These are phyloP conservation scores for Inonotus obliquus DNA, from an alignment of 1,284 basidiomycete genomes.

Conservation along the genomic window DNA sequence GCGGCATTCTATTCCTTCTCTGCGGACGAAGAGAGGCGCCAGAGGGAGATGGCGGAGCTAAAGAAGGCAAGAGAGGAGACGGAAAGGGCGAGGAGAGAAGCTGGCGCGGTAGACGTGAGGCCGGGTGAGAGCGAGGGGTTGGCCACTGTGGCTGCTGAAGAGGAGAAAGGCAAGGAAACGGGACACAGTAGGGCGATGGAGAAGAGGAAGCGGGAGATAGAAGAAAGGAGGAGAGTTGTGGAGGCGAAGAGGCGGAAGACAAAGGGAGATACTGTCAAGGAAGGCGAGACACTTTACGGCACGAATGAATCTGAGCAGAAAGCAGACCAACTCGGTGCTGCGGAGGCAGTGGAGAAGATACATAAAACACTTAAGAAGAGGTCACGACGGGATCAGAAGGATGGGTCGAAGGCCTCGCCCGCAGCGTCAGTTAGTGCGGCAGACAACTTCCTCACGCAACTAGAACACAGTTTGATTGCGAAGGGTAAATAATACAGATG, in stretches of 20 bases:
- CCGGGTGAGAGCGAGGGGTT: conserved; percentile 68
- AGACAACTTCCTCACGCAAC: conserved; percentile 58
- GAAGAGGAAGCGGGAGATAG: conserved; percentile 75
- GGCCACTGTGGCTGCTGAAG: conserved; percentile 22
- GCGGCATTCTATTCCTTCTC: conserved; percentile 91
- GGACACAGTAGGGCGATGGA: conserved; percentile 59
- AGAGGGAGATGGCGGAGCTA: conserved; percentile 76
- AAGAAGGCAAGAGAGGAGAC: conserved; percentile 68
- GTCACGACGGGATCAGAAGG: conserved; percentile 18
- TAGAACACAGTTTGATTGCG: conserved; percentile 45
- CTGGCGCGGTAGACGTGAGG: conserved; percentile 51
- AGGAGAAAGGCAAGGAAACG: conserved; percentile 17
- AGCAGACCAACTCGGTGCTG: conserved; percentile 44
- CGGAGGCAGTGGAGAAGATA: conserved; percentile 36
- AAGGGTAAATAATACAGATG: conserved; percentile 1
- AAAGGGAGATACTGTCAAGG: conserved; percentile 20
- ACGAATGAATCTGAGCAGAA: conserved; percentile 15
- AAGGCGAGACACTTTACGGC: conserved; percentile 18
- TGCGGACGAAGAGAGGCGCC: conserved; percentile 70
- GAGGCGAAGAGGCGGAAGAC: conserved; percentile 78
- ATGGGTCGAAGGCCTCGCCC: conserved; percentile 24
- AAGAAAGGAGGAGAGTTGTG: conserved; percentile 71
- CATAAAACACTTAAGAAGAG: conserved; percentile 18
- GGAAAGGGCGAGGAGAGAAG: conserved; percentile 52
- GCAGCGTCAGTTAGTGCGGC: conserved; percentile 35